Evolutionary conservation across 371 early-diverging fungal genomes (phyloP).

Genomic region (Mucor indicus): DNA sequence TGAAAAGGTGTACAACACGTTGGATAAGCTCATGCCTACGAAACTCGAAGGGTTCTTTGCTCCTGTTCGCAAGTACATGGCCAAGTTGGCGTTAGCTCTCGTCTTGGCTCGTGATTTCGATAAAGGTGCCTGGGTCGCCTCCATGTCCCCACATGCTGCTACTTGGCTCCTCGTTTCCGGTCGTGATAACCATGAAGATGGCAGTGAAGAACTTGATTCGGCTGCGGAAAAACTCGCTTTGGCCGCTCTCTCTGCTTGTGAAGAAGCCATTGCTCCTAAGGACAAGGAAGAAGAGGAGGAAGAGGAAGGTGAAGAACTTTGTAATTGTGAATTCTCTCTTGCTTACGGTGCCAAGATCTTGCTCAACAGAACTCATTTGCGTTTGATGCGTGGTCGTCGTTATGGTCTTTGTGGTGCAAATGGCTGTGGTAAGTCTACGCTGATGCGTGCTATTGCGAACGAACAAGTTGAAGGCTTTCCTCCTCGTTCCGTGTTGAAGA

Average conservation of each 20-base stretch:
- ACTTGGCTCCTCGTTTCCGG: conserved; percentile 34
- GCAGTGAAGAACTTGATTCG: conserved; percentile 22
- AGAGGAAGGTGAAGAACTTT: conserved; percentile 75
- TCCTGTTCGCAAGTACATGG: conserved; percentile 34
- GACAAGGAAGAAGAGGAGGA: conserved; percentile 54
- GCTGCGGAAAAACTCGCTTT: conserved; percentile 32
- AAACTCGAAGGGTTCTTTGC: conserved; percentile 39
- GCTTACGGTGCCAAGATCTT: conserved; percentile 85
- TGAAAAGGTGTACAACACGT: conserved; percentile 38
- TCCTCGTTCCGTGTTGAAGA: conserved; percentile 62
- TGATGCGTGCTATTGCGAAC: conserved; percentile 78
- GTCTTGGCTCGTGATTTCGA: conserved; percentile 34
- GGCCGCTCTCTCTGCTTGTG: conserved; percentile 35
- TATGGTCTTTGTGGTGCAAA: conserved; percentile 84
- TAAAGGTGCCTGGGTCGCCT: conserved; percentile 37
- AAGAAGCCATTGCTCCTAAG: conserved; percentile 44
- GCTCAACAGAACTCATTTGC: conserved; percentile 73
- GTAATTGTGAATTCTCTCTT: conserved; percentile 77
- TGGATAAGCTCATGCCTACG: conserved; percentile 39
- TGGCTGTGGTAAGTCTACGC: conserved; percentile 86
- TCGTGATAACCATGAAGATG: conserved; percentile 35
- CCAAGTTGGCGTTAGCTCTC: conserved; percentile 29
- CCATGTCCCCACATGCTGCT: conserved; percentile 44
- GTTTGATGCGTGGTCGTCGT: conserved; percentile 72
- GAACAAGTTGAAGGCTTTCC: conserved; percentile 80